Conservation (phyloP, 2,329 filamentous ascomycete species). For the Pseudogymnoascus sp. region DNA sequence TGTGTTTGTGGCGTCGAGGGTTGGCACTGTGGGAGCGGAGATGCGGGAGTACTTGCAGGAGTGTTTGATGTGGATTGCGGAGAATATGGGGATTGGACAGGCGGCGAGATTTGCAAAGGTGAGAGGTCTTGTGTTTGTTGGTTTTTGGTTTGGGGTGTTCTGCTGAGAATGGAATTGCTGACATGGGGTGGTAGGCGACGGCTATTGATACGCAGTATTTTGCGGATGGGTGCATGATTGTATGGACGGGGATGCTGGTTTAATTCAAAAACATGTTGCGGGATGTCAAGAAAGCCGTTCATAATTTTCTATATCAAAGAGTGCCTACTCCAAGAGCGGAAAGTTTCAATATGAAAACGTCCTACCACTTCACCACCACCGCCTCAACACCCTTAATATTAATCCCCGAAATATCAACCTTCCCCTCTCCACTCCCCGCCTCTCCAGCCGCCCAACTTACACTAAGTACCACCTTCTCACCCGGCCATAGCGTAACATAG, state of each 20-base stretch:
- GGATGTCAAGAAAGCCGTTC: neutral
- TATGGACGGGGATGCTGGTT: constrained; percentile 18
- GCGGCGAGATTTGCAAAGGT: constrained; percentile 22
- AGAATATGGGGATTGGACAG: constrained; percentile 24
- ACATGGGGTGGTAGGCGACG: constrained; percentile 1
- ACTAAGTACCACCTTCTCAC: constrained; percentile 40
- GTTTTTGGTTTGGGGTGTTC: neutral
- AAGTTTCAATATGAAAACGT: neutral
- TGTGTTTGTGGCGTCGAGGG: constrained; percentile 17
- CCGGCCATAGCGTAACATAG: constrained; percentile 54
- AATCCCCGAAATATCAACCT: constrained; percentile 8
- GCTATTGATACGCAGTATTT: constrained; percentile 16
- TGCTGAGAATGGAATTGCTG: neutral
- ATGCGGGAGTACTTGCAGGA: constrained; percentile 15
- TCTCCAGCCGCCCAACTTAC: constrained; percentile 24
- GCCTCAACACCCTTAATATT: neutral
- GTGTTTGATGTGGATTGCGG: constrained; percentile 23
- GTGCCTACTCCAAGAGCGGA: neutral
- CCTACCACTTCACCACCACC: neutral
- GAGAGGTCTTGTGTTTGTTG: constrained; percentile 6
- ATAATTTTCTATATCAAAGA: neutral
- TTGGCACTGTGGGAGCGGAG: constrained; percentile 15
- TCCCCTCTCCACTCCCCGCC: neutral
- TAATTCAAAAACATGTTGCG: neutral
- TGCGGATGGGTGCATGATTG: constrained; percentile 19